These are phyloP conservation scores for Oryza australiensis DNA, from an alignment of 176 grass and related monocot genomes.

Conservation along the genomic window DNA sequence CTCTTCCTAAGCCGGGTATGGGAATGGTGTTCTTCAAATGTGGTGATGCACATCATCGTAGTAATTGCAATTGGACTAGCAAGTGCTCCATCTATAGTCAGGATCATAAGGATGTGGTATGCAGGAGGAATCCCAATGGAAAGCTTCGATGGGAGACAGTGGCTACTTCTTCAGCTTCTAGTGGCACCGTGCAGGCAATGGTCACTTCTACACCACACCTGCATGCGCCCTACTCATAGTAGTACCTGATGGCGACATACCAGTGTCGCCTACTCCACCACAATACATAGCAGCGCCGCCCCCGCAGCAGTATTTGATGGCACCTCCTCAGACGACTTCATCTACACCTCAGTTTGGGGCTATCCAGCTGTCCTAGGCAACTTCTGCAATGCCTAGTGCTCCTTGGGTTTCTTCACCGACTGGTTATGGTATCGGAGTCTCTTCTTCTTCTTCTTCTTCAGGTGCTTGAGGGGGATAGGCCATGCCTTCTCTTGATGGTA, in stretches of 20 bases:
- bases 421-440: background rate
- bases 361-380: background rate
- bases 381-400: background rate
- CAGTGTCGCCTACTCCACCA: no score
- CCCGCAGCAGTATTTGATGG: background rate
- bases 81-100: background rate
- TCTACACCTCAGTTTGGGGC: background rate
- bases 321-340: no score
- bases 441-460: background rate
- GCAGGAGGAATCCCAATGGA: background rate
- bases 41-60: background rate
- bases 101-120: background rate
- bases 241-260: background rate
- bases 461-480: background rate
- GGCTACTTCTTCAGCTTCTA: background rate
- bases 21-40: background rate
- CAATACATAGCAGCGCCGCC: no score
- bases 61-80: background rate
- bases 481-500: background rate
- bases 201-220: no score
- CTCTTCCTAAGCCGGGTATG: background rate
- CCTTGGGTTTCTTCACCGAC: background rate
- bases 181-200: no score
- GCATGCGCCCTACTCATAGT: background rate
- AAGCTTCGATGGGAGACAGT: background rate